These are phyloP conservation scores for Gaeumannomyces sp. DNA, from an alignment of 2,329 filamentous ascomycete species.

Conservation along the genomic window DNA sequence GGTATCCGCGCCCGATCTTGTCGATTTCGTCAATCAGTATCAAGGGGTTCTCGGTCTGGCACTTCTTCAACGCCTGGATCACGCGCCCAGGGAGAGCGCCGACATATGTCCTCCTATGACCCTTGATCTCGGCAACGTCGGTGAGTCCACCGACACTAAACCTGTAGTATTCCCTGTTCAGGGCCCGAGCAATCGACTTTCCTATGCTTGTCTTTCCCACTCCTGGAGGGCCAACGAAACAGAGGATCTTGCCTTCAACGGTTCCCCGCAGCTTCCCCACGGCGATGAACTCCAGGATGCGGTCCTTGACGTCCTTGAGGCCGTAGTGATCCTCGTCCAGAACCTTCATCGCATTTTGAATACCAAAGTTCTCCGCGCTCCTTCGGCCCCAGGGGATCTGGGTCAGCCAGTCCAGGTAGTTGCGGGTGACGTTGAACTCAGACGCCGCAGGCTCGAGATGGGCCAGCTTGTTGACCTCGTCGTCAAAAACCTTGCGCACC, in stretches of 20 bases:
- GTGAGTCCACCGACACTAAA: slow-evolving; percentile 97
- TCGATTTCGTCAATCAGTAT: slow-evolving; percentile 97
- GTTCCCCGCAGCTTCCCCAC: slow-evolving; percentile 95
- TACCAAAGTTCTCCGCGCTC: slow-evolving; percentile 94
- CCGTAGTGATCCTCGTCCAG: slow-evolving; percentile 96
- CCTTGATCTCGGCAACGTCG: slow-evolving; percentile 98
- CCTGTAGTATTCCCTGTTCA: slow-evolving; percentile 95
- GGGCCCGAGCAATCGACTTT: slow-evolving; percentile 90
- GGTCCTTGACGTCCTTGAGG: slow-evolving; percentile 95
- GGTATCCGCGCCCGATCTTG: slow-evolving; percentile 94
- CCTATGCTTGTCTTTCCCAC: slow-evolving; percentile 99
- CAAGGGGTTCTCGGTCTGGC: slow-evolving; percentile 95
- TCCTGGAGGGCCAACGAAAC: slow-evolving; percentile 93
- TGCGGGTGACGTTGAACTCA: slow-evolving; percentile 96
- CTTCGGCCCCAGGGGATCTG: slow-evolving; percentile 96
- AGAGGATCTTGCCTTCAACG: slow-evolving; percentile 96
- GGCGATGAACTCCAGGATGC: slow-evolving; percentile 96
- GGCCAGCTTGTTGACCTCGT: slow-evolving; percentile 94
- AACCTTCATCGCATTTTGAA: slow-evolving; percentile 82
- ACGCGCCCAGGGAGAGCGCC: slow-evolving; percentile 92
- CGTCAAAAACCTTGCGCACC: slow-evolving; percentile 96
- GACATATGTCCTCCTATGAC: slow-evolving; percentile 92
- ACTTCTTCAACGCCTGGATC: slow-evolving; percentile 98
- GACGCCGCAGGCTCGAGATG: slow-evolving; percentile 93
- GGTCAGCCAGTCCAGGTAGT: slow-evolving; percentile 97